phyloP scores from a whole-genome alignment of 1,284 basidiomycete genomes.

The Cryptococcus floricola region DNA sequence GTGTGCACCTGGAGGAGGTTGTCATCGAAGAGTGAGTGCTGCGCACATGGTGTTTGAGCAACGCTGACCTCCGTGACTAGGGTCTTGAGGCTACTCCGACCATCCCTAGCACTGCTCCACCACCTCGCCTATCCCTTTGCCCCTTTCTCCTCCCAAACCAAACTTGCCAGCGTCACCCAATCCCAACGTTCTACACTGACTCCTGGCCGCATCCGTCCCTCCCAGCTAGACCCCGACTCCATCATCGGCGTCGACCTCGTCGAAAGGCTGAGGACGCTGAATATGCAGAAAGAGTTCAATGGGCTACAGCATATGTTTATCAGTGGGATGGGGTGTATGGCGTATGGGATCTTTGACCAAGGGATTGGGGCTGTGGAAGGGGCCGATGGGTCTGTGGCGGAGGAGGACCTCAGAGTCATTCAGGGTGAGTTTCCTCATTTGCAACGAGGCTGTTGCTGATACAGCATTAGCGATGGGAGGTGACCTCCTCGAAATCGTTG shows the following conservation, averaged over 20 bases:
- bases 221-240: constrained; percentile 6
- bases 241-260: constrained; percentile 35
- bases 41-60: neutral
- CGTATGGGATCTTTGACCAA: constrained; percentile 61
- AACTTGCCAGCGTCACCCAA: neutral
- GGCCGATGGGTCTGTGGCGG: neutral
- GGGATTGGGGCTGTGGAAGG: constrained; percentile 5
- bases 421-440: constrained; percentile 31
- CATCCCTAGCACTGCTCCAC: constrained; percentile 34
- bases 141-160: constrained; percentile 6
- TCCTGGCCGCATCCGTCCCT: neutral
- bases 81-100: constrained; percentile 26
- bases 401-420: constrained; percentile 24
- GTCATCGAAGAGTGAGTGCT: constrained; percentile 20
- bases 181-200: neutral
- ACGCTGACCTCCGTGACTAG: constrained; percentile 12
- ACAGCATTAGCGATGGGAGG: constrained; percentile 58
- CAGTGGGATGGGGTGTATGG: constrained; percentile 67
- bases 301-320: constrained; percentile 72
- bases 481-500: constrained; percentile 65
- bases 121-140: constrained; percentile 37
- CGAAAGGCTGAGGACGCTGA: constrained; percentile 16
- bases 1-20: constrained; percentile 15
- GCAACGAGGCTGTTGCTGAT: neutral
- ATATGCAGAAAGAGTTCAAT: constrained; percentile 52